Evolutionary conservation across 176 grass and related monocot genomes (phyloP).

Genomic region (Triticum urartu): DNA sequence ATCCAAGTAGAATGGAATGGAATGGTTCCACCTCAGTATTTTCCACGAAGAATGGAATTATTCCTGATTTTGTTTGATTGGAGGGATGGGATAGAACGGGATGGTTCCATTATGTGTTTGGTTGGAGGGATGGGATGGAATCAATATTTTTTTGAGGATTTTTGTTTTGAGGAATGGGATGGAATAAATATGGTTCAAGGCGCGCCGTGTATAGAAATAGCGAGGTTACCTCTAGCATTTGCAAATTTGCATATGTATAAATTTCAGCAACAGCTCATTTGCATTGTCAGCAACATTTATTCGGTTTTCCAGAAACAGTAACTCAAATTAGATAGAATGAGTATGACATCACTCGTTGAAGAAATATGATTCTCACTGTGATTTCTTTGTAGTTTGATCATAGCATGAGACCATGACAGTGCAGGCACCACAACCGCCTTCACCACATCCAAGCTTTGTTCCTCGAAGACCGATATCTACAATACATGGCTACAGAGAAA

Average conservation of each 20-base stretch:
- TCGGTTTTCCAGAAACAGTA: background rate
- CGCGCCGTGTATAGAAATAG: background rate
- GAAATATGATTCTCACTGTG: slow-evolving; percentile 63
- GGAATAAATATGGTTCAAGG: background rate
- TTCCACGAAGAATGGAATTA: background rate
- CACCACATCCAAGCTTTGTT: slow-evolving; percentile 95
- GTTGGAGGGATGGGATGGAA: background rate
- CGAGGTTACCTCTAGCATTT: background rate
- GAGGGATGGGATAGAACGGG: background rate
- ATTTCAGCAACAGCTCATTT: background rate
- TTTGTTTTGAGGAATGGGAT: background rate
- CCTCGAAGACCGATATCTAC: slow-evolving; percentile 82
- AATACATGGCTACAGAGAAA: slow-evolving; percentile 16
- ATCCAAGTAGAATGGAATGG: background rate
- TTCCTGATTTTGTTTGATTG: background rate
- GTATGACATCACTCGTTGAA: slow-evolving; percentile 8
- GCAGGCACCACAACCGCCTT: slow-evolving; percentile 98
- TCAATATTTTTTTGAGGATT: no score
- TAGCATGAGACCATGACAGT: slow-evolving; percentile 88
- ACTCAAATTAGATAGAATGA: background rate
- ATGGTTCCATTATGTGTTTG: background rate
- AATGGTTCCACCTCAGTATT: slow-evolving; percentile 3
- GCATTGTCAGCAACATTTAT: background rate
- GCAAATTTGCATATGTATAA: background rate
- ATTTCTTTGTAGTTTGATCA: slow-evolving; percentile 62